phyloP scores from a whole-genome alignment of 345 rosid genomes.

The Brassica juncea region DNA sequence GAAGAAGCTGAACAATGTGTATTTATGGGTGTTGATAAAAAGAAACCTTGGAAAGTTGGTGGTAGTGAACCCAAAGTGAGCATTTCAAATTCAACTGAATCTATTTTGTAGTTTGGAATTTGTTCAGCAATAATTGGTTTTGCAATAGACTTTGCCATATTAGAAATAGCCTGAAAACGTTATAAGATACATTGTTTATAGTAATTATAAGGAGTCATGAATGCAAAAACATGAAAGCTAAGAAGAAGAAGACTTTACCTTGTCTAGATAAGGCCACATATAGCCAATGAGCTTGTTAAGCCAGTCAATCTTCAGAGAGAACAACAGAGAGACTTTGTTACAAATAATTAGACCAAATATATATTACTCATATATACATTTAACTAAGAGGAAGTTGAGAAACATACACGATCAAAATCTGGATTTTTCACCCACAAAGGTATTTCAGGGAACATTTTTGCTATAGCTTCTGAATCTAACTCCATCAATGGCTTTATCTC shows the following conservation, averaged over 20 bases:
- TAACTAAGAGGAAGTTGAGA: background rate
- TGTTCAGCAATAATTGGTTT: constrained; percentile 91
- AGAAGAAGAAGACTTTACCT: constrained; percentile 45
- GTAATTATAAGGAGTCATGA: background rate
- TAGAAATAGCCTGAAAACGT: constrained; percentile 72
- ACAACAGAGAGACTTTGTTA: constrained; percentile 12
- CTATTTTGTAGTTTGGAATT: constrained; percentile 82
- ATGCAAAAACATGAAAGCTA: constrained; percentile 25
- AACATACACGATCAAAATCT: constrained; percentile 88
- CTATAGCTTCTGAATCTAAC: constrained; percentile 64
- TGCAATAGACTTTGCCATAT: constrained; percentile 61
- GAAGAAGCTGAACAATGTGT: background rate
- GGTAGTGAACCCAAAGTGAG: constrained; percentile 86
- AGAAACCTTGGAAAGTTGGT: constrained; percentile 79
- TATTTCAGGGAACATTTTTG: constrained; percentile 77
- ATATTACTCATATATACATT: background rate
- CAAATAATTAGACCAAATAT: background rate
- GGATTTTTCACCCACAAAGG: constrained; percentile 97
- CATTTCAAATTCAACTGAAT: constrained; percentile 84
- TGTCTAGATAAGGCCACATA: constrained; percentile 96
- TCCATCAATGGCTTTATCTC: constrained; percentile 71
- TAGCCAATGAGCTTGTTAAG: constrained; percentile 70
- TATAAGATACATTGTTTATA: constrained; percentile 21
- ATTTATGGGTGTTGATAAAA: background rate
- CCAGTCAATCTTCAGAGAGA: constrained; percentile 78